These are phyloP conservation scores for Schizonepeta tenuifolia DNA, from an alignment of 257 asterid species.

Conservation along the genomic window DNA sequence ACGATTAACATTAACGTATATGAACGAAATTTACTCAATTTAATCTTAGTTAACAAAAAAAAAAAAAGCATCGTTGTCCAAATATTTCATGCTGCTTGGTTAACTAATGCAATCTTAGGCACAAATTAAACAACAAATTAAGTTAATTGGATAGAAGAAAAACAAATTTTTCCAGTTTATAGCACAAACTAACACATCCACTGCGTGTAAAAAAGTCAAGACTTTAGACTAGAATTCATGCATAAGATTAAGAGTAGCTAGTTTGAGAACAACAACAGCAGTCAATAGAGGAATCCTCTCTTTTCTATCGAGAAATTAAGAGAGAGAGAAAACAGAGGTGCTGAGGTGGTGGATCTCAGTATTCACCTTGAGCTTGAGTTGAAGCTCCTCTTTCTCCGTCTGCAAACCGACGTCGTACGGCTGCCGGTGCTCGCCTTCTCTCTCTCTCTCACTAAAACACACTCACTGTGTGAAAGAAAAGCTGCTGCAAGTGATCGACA, in stretches of 20 bases:
- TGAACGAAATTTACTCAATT: not conserved
- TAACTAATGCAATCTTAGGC: not conserved
- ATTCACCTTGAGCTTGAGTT: conserved; percentile 38
- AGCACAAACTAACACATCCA: conserved; percentile 16
- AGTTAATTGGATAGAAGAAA: not conserved
- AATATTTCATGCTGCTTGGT: not conserved
- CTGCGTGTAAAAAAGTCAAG: conserved; percentile 12
- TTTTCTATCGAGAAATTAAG: not conserved
- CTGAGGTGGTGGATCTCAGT: not conserved
- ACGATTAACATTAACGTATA: no score
- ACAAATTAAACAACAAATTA: not conserved
- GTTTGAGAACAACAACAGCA: conserved; percentile 19
- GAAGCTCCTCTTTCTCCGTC: conserved; percentile 18
- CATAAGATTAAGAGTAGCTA: not conserved
- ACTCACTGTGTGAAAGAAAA: conserved; percentile 11
- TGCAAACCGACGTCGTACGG: conserved; percentile 22
- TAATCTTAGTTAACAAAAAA: not conserved
- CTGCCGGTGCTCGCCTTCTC: conserved; percentile 21
- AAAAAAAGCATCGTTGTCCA: not conserved
- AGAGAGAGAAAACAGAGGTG: not conserved
- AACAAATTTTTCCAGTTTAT: not conserved
- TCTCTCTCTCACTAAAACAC: conserved; percentile 27
- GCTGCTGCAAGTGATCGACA: conserved; percentile 11
- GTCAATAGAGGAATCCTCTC: not conserved
- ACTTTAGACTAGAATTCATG: not conserved